Base-by-base conservation (phyloP, 176 grass and related monocot species). In the Triticum turgidum region DNA sequence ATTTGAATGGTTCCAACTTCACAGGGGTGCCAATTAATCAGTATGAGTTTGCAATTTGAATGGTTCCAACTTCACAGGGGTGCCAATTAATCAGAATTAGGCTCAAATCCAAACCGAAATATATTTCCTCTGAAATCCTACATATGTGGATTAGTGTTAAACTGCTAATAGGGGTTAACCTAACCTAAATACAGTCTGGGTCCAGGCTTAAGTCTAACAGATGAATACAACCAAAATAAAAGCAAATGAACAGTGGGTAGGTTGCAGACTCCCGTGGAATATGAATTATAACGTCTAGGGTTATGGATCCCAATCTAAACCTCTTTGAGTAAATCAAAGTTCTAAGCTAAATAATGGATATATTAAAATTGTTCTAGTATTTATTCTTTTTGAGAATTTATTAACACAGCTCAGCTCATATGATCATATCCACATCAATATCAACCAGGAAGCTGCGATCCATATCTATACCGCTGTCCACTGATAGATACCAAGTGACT, bases 341-440 rank as follows among this genome's bases (percentile, higher is more conserved):
- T 71, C 69, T 18, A 18, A 54, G 51, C 51, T 7, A 54, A 54
- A 54, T 54, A 18, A 54, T 5, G 54, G 59, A 52, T 17, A 15
- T n/a, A 44, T 56, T 54, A 41, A 51, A 14, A 5, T 61, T 32
- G 52, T 9, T 21, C 4, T n/a, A 5, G 9, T 73, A 44, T 32
- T 65, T 34, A 18, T 68, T 21, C 14, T 44, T 71, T 62, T 42
- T 20, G 22, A 10, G 7, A n/a, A 77, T 29, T 66, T 10, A 33
- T 67, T 33, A 29, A 58, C 39, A 77, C 10, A 88, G 15, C 6
- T 80, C 2, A 14, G 49, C 49, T 35, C 34, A 22, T 39, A 71
- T 69, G 76, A 82, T 56, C 27, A 30, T 37, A 52, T 35, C 49
- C 20, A 70, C 83, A 83, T 47, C 69, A 47, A 59, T 42, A 79